These are phyloP conservation scores for Arthromyces matolae DNA, from an alignment of 768 basidiomycete species.

Conservation along the genomic window DNA sequence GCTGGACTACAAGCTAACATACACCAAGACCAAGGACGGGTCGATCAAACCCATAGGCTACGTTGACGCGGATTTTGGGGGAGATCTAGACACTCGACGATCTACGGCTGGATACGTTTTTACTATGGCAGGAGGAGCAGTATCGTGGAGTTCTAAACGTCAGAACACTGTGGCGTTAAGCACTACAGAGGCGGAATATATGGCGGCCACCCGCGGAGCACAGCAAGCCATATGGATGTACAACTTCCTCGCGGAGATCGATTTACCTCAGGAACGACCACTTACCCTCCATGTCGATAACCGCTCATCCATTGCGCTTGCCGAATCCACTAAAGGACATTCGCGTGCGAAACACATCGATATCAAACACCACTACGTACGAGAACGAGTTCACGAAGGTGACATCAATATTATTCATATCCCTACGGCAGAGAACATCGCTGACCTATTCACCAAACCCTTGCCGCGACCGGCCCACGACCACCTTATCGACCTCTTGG, in stretches of 20 bases:
- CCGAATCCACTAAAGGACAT: constrained; percentile 21
- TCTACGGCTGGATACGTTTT: constrained; percentile 27
- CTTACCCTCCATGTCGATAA: constrained; percentile 26
- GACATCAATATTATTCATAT: constrained; percentile 19
- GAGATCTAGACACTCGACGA: constrained; percentile 19
- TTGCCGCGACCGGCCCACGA: constrained; percentile 12
- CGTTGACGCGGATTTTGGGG: constrained; percentile 26
- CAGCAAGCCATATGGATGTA: constrained; percentile 32
- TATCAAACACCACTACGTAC: constrained; percentile 20
- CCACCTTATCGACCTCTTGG: not conserved
- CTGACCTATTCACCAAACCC: constrained; percentile 40
- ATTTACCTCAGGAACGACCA: constrained; percentile 12
- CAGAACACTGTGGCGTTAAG: constrained; percentile 28
- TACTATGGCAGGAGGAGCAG: constrained; percentile 19
- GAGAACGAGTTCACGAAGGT: constrained; percentile 12
- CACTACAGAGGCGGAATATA: constrained; percentile 22
- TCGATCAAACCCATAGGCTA: constrained; percentile 2
- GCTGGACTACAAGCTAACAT: constrained; percentile 1
- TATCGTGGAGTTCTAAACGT: constrained; percentile 27
- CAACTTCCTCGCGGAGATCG: constrained; percentile 23
- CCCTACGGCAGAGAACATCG: constrained; percentile 27
- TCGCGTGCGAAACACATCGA: constrained; percentile 27
- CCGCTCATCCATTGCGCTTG: constrained; percentile 19
- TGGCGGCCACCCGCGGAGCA: constrained; percentile 26
- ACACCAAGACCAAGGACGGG: not conserved